Evolutionary conservation across 352 stramenopile species (phyloP), one percentile per base, ranked within the genome.

Genomic region (Phytophthora sansomeana): DNA sequence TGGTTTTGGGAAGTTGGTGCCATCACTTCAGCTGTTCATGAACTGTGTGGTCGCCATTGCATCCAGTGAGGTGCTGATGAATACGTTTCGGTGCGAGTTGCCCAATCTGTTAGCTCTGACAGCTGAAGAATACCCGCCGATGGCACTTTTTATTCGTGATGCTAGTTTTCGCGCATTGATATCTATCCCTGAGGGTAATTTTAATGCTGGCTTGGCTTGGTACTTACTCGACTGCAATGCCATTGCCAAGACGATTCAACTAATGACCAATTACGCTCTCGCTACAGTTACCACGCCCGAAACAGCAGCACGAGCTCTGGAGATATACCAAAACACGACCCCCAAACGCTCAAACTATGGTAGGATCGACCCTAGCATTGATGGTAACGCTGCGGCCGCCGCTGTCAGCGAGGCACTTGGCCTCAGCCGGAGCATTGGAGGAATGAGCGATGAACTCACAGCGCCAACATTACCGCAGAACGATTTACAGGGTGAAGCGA

Each of bases 181-280:
- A 3, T 72, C 73, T 0, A 59, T 92, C 1, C 57, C 77, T 0
- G 78, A 89, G 55, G 80, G 77, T 39, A 90, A 83, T 42, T 90
- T 95, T 55, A 95, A 83, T 47, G 79, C 86, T 7, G 84, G 72
- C 3, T 57, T 92, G 0, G 80, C 90, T 6, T 95, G 84, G 86
- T 93, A 95, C 47, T 63, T 95, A 16, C 75, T 92, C 44, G 86
- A 93, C 46, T 90, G 80, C 50, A 77, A 76, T 49, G 58, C 75
- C 7, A 58, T 95, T 24, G 64, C 70, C 6, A 79, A 75, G 38
- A 80, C 74, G 7, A 65, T 95, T 24, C 63, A 71, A 3, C 58
- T 80, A 26, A 83, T 95, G 50, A 49, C 63, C 0, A 73, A 60
- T 13, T 82, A 88, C 24, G 49, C 58, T 2, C 30, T 75, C 13